Conservation (phyloP, 2,329 filamentous ascomycete genomes). For the Hansfordia pulvinata region DNA sequence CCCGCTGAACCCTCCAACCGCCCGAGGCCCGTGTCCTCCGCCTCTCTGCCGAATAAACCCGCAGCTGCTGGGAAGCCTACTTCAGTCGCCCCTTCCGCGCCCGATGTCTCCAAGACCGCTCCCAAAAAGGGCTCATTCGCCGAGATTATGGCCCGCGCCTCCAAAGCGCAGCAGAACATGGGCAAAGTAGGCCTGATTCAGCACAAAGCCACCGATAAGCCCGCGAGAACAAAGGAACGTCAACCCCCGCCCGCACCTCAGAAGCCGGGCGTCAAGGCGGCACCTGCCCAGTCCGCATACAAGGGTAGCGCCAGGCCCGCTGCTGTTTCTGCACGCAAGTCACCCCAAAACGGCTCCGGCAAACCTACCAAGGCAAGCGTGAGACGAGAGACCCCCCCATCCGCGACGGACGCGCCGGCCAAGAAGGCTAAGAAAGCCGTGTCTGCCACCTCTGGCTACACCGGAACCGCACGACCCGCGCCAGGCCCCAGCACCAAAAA, state of each 20-base stretch:
- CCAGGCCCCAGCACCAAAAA: conserved; percentile 22
- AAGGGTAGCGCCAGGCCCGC: conserved; percentile 3
- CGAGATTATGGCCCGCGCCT: conserved; percentile 60
- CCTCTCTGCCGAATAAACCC: too few species aligned
- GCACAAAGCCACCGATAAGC: conserved; percentile 58
- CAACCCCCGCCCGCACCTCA: conserved; percentile 30
- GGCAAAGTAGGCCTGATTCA: conserved; percentile 58
- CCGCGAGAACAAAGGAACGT: conserved; percentile 41
- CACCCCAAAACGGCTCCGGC: conserved; percentile 8
- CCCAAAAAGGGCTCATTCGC: conserved; percentile 64
- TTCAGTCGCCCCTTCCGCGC: conserved; percentile 2
- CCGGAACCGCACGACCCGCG: conserved; percentile 49
- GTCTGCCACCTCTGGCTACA: conserved; percentile 49
- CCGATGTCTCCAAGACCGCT: conserved; percentile 12
- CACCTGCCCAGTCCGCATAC: conserved; percentile 8
- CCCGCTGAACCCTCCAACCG: conserved; percentile 5
- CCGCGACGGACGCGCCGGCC: conserved; percentile 25
- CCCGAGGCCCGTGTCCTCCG: conserved; percentile 9
- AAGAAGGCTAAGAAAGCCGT: conserved; percentile 51
- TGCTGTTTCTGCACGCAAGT: conserved; percentile 2
- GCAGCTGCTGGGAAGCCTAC: too few species aligned
- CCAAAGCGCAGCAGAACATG: conserved; percentile 47
- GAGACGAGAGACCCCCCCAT: conserved; percentile 12
- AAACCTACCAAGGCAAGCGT: conserved; percentile 10
- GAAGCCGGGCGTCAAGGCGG: conserved; percentile 18